phyloP scores from a whole-genome alignment of 345 rosid genomes.

The Erodium maritimum region DNA sequence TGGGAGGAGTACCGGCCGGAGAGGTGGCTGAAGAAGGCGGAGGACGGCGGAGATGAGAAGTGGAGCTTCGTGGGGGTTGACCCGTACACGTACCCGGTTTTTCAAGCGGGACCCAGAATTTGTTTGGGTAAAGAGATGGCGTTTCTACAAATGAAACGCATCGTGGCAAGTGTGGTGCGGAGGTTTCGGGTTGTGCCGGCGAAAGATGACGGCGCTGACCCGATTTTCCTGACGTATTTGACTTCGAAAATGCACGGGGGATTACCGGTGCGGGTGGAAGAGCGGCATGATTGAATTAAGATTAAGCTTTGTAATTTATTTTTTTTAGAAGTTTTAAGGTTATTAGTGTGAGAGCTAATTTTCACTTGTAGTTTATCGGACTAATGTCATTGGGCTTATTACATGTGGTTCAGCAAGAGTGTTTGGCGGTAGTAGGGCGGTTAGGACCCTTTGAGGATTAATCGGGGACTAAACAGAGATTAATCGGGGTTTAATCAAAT shows the following conservation, averaged over 20 bases:
- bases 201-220: constrained; percentile 16
- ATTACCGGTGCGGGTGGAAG: constrained; percentile 31
- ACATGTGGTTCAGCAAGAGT: too few relatives aligned
- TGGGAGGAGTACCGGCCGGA: constrained; percentile 28
- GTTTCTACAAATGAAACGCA: constrained; percentile 33
- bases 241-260: constrained; percentile 54
- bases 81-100: constrained; percentile 25
- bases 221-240: constrained; percentile 1
- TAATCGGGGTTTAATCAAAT: too few relatives aligned
- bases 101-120: constrained; percentile 36
- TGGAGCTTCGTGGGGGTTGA: constrained; percentile 28
- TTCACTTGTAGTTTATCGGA: too few relatives aligned
- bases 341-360: too few relatives aligned
- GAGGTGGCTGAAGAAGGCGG: constrained; percentile 17
- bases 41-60: constrained; percentile 14
- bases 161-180: constrained; percentile 25
- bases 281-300: too few relatives aligned
- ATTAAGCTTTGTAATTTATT: too few relatives aligned
- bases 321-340: too few relatives aligned
- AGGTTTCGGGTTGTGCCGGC: constrained; percentile 41
- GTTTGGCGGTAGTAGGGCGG: too few relatives aligned
- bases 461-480: too few relatives aligned
- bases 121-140: constrained; percentile 40
- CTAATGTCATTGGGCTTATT: too few relatives aligned
- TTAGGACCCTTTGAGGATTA: too few relatives aligned